Evolutionary conservation across 768 basidiomycete genomes (phyloP), one percentile per base, ranked within the genome.

Genomic region (Podaxis sp.): DNA sequence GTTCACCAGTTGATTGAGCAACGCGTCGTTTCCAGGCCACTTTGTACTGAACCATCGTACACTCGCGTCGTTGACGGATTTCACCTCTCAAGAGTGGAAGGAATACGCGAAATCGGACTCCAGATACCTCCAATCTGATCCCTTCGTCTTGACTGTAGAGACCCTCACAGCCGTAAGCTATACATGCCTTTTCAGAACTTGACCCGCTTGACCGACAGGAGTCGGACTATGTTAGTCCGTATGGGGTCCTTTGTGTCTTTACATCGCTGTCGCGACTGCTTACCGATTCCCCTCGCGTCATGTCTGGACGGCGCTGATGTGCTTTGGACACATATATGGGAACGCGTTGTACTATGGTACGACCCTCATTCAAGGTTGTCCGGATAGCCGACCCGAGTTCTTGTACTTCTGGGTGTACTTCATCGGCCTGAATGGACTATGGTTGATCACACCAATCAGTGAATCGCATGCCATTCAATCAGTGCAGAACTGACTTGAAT

Each of bases 371-470:
- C 46, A 62, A 55, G 64, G 64, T 22, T 60, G 59, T 24, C 64
- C 60, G 7, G 55, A 60, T 42, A 61, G 59, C 24, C 59, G 64
- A 22, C 60, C 64, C 7, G 64, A 65, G 38, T 61, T 61, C 26
- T 48, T 65, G n/a, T 65, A 65, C n/a, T 65, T 65, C 40, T 65
- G 64, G 64, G 44, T 65, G n/a, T 65, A 65, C 36, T 65, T 65
- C n/a, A 49, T 61, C 22, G 64, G 64, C 38, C 36, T 57, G 30
- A 65, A 65, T 49, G 60, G 60, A 13, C n/a, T 65, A 13, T 65
- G 64, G 64, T 42, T 65, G 49, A 62, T 62, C 46, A 57, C 64
- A 9, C 64, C 64, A 30, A 28, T 56, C 36, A 44, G 64, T 65
- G 46, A 57, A 60, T 51, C 11, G 12, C 8, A 26, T 39, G 36